Evolutionary conservation across 495 filamentous ascomycete genomes (phyloP).

Genomic region (Neurospora sp.): DNA sequence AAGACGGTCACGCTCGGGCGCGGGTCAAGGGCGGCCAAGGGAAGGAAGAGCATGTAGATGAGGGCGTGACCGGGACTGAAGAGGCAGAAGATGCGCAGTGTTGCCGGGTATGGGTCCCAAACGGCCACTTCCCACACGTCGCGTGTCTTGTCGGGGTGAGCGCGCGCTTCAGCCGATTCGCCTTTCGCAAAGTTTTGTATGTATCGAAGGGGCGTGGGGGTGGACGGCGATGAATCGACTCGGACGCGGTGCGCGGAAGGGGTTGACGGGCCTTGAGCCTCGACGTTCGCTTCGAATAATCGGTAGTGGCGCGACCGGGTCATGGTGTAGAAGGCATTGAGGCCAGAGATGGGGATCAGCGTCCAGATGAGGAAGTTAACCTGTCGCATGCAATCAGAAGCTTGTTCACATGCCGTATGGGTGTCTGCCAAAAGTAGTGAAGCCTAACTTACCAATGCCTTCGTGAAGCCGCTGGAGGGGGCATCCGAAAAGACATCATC

Average conservation of each 20-base stretch:
- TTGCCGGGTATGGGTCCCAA: constrained; percentile 86
- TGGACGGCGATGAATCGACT: constrained; percentile 76
- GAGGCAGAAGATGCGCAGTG: constrained; percentile 71
- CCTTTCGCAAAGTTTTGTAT: constrained; percentile 53
- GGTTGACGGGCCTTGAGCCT: constrained; percentile 55
- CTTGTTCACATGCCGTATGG: background rate
- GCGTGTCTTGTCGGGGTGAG: constrained; percentile 70
- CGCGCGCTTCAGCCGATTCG: constrained; percentile 58
- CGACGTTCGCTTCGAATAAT: constrained; percentile 78
- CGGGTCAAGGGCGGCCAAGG: constrained; percentile 61
- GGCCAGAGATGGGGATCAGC: constrained; percentile 51
- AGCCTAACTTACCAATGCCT: constrained; percentile 61
- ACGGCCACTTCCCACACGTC: constrained; percentile 94
- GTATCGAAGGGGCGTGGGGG: constrained; percentile 69
- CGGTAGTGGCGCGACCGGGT: constrained; percentile 76
- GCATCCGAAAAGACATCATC: constrained; percentile 84
- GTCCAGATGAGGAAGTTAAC: constrained; percentile 56
- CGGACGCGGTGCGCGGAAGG: constrained; percentile 83
- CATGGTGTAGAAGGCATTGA: constrained; percentile 80
- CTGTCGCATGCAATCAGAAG: constrained; percentile 28
- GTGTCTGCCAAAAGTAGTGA: background rate
- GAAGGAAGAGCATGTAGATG: constrained; percentile 80
- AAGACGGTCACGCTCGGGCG: constrained; percentile 76
- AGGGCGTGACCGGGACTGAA: constrained; percentile 90
- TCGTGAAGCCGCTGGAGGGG: constrained; percentile 50